Percentiles rank a stretch among this genome's conserved stretches.
phyloP scores from a whole-genome alignment of 805 yeast genomes.

The Yarrowia sp. region DNA sequence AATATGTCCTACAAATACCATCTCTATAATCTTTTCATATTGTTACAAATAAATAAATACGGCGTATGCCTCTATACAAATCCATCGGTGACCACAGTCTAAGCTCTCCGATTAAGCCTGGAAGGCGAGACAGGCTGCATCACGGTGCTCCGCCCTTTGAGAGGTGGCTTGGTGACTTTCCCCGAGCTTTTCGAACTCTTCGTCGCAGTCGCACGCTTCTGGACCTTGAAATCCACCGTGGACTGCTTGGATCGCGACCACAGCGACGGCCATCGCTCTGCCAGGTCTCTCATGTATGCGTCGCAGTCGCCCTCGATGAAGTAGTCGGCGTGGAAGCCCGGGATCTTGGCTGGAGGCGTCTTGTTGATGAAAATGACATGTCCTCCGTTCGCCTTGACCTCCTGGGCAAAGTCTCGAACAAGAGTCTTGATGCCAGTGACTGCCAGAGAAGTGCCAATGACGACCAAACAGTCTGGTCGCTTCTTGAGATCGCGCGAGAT shows the following conservation, averaged over 20 bases:
- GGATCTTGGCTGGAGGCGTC: slow-evolving; percentile 53
- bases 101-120: background rate
- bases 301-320: slow-evolving; percentile 82
- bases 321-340: slow-evolving; percentile 74
- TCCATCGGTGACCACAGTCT: no score
- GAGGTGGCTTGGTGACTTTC: background rate
- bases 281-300: slow-evolving; percentile 53
- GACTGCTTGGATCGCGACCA: slow-evolving; percentile 8
- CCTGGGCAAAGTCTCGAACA: slow-evolving; percentile 64
- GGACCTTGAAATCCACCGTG: slow-evolving; percentile 17
- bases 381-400: slow-evolving; percentile 77
- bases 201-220: background rate
- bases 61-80: no score
- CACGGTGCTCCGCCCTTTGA: background rate
- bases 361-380: slow-evolving; percentile 73
- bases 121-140: background rate
- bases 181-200: background rate
- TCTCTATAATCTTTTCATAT: no score
- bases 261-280: background rate
- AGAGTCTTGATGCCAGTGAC: slow-evolving; percentile 85
- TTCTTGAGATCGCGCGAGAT: slow-evolving; percentile 56
- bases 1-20: no score
- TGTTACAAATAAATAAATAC: no score
- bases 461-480: slow-evolving; percentile 75
- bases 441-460: slow-evolving; percentile 88